phyloP scores from a whole-genome alignment of 805 yeast genomes.

The Candida pseudofarinosa region DNA sequence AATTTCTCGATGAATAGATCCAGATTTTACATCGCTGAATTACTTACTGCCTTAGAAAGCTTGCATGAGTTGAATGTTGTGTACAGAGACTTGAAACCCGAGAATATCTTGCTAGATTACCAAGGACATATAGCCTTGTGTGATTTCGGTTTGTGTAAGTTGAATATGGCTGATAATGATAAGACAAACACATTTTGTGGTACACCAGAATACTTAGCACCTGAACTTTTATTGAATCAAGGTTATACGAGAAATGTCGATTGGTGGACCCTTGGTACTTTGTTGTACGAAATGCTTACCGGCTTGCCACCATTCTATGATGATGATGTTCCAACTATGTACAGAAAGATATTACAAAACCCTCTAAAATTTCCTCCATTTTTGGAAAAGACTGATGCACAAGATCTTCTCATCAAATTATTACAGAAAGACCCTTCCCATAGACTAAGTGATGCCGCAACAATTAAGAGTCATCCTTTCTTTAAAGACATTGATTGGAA shows the following conservation, averaged over 20 bases:
- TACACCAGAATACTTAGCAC: conserved; percentile 96
- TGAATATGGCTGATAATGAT: conserved; percentile 88
- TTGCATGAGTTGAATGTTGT: conserved; percentile 88
- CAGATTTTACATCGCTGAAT: conserved; percentile 90
- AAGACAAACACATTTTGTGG: conserved; percentile 94
- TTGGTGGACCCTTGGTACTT: conserved; percentile 97
- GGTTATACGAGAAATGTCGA: conserved; percentile 96
- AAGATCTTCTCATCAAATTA: conserved; percentile 68
- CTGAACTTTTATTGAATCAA: conserved; percentile 84
- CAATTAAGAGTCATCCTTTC: conserved; percentile 79
- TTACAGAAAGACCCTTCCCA: conserved; percentile 80
- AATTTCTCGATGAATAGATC: conserved; percentile 84
- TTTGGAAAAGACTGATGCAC: conserved; percentile 76
- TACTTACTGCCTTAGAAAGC: conserved; percentile 88
- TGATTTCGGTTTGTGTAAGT: conserved; percentile 94
- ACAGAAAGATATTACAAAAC: conserved; percentile 85
- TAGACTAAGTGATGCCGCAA: conserved; percentile 78
- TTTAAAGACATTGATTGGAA: conserved; percentile 89
- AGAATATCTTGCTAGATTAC: conserved; percentile 87
- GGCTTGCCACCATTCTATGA: conserved; percentile 97
- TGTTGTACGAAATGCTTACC: conserved; percentile 92
- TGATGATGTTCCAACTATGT: conserved; percentile 90
- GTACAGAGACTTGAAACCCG: conserved; percentile 94
- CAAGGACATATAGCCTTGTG: conserved; percentile 97
- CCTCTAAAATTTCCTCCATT: conserved; percentile 86